Evolutionary conservation across 345 rosid species (phyloP).

Genomic region (Corchorus olitorius): DNA sequence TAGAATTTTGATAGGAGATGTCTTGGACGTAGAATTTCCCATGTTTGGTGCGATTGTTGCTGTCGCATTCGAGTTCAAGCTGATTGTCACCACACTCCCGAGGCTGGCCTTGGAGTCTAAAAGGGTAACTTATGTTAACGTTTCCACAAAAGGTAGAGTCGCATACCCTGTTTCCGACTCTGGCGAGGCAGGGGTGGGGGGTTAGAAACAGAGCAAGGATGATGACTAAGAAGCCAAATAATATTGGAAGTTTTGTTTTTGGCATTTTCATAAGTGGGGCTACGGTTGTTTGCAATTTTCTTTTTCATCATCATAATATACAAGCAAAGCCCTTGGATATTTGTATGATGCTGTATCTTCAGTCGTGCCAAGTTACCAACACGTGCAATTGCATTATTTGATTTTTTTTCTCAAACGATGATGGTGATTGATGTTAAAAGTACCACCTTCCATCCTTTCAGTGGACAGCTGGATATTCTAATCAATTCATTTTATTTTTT

Average conservation of each 20-base stretch:
- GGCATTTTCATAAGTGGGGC: too few species aligned
- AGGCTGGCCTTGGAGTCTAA: slow-evolving; percentile 11
- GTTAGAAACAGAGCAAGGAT: not conserved
- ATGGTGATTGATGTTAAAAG: too few species aligned
- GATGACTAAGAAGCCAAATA: not conserved
- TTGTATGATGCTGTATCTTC: too few species aligned
- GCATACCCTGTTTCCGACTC: not conserved
- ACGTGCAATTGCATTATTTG: too few species aligned
- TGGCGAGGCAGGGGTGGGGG: not conserved
- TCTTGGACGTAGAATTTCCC: not conserved
- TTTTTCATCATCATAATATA: too few species aligned
- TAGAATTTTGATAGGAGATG: not conserved
- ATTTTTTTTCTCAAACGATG: too few species aligned
- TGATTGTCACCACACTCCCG: not conserved
- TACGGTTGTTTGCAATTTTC: too few species aligned
- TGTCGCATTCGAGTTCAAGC: not conserved
- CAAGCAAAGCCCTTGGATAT: too few species aligned
- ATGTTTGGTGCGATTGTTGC: not conserved
- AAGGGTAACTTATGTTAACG: slow-evolving; percentile 6
- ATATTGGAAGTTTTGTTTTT: not conserved
- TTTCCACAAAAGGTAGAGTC: not conserved
- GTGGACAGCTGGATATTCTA: too few species aligned
- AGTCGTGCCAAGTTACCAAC: too few species aligned
- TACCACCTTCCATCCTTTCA: too few species aligned
- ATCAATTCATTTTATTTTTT: too few species aligned